Evolutionary conservation across 2,329 filamentous ascomycete species (phyloP).

Genomic region (Pseudocercospora vitis): DNA sequence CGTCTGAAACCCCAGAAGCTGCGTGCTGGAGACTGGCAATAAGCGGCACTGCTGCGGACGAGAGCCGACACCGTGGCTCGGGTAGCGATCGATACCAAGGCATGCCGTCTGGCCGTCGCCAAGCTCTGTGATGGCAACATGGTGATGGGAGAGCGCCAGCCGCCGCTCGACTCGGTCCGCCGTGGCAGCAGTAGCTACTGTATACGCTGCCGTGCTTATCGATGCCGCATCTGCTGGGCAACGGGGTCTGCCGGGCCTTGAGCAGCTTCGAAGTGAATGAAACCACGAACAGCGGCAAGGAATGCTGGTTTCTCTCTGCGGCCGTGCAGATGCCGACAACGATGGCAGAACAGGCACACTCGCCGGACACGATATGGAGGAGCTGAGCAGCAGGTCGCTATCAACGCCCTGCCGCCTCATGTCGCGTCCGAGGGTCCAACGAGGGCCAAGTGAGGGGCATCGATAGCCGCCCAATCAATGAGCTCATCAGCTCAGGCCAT

Average conservation of each 20-base stretch:
- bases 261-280: not conserved
- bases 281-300: not conserved
- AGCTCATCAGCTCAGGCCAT: not conserved
- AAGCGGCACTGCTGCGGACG: conserved; percentile 17
- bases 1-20: conserved; percentile 33
- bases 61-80: conserved; percentile 21
- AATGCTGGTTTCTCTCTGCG: not conserved
- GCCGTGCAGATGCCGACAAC: not conserved
- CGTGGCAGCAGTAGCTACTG: conserved; percentile 4
- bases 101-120: conserved; percentile 5
- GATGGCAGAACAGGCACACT: not conserved
- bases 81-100: not conserved
- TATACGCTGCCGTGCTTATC: conserved; percentile 6
- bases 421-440: not conserved
- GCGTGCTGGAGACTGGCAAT: conserved; percentile 20
- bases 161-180: not conserved
- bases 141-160: not conserved
- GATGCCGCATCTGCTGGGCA: conserved; percentile 6
- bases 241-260: not conserved
- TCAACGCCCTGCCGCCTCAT: not conserved
- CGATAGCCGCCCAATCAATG: conserved; percentile 4
- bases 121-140: conserved; percentile 6
- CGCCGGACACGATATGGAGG: not conserved
- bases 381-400: not conserved
- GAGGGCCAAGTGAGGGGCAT: not conserved